These are phyloP conservation scores for Colletotrichum agaves DNA, from an alignment of 2,329 filamentous ascomycete species.

Conservation along the genomic window DNA sequence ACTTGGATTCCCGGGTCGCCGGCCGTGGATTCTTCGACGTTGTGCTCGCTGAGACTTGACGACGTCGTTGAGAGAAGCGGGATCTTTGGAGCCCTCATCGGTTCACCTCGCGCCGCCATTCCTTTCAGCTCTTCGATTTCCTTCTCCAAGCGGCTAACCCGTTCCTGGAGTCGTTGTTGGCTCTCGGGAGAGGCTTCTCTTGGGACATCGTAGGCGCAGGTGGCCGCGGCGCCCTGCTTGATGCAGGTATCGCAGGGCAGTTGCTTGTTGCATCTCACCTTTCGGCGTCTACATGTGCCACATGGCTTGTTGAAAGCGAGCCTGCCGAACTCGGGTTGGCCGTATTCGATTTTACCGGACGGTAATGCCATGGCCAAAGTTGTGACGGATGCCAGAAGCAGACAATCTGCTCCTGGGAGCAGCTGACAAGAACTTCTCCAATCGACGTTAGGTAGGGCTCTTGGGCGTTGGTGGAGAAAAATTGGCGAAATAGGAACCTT, in stretches of 20 bases:
- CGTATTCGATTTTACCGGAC: slow-evolving; percentile 6
- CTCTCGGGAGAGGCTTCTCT: slow-evolving; percentile 21
- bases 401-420: slow-evolving; percentile 10
- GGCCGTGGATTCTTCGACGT: slow-evolving; percentile 17
- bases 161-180: slow-evolving; percentile 31
- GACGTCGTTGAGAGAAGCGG: slow-evolving; percentile 11
- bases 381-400: neutral
- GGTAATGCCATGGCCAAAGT: slow-evolving; percentile 14
- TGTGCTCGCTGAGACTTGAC: slow-evolving; percentile 2
- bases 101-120: slow-evolving; percentile 12
- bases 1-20: slow-evolving; percentile 34
- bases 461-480: slow-evolving; percentile 1
- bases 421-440: slow-evolving; percentile 4
- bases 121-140: slow-evolving; percentile 28
- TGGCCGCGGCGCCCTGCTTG: slow-evolving; percentile 26
- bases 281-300: slow-evolving; percentile 27
- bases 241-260: slow-evolving; percentile 32
- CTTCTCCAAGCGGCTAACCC: slow-evolving; percentile 30
- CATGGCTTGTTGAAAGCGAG: slow-evolving; percentile 34
- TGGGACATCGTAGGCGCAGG: slow-evolving; percentile 29
- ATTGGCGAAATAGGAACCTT: neutral
- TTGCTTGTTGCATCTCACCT: slow-evolving; percentile 36
- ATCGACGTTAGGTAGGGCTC: slow-evolving; percentile 1
- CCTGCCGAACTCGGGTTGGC: neutral
- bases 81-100: neutral